Conservation (phyloP, 177 flowering plant genomes). For the Vitis hybrid region DNA sequence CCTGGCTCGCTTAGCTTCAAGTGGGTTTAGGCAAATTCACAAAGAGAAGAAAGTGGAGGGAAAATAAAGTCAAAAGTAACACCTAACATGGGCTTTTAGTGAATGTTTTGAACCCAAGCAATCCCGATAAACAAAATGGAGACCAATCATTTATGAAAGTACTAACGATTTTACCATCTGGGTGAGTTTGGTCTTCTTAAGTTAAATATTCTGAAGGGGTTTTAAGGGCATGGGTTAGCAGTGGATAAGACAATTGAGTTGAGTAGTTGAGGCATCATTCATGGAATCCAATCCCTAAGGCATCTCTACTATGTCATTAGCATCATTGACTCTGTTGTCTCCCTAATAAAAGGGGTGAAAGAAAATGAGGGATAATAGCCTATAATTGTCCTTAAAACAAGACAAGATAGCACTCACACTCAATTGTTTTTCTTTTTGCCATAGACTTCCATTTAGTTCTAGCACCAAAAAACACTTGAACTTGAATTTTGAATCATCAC, state of each 20-base stretch:
- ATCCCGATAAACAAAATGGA: neutral
- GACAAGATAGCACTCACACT: neutral
- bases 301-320: conserved; percentile 11
- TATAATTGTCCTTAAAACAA: conserved; percentile 10
- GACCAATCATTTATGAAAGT: conserved; percentile 12
- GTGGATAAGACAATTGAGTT: conserved; percentile 8
- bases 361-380: conserved; percentile 1
- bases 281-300: conserved; percentile 12
- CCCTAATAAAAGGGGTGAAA: conserved; percentile 8
- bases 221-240: neutral
- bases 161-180: conserved; percentile 11
- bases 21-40: conserved; percentile 1
- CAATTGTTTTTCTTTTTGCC: no score
- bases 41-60: neutral
- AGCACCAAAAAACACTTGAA: neutral
- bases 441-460: neutral
- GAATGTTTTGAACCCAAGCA: neutral
- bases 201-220: neutral
- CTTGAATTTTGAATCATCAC: neutral
- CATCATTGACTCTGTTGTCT: conserved; percentile 7
- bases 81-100: neutral
- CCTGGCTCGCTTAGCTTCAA: conserved; percentile 7
- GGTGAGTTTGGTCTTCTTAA: conserved; percentile 5
- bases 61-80: conserved; percentile 5
- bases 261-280: conserved; percentile 13